These are phyloP conservation scores for Xylaria sp. DNA, from an alignment of 495 filamentous ascomycete species.

Conservation along the genomic window DNA sequence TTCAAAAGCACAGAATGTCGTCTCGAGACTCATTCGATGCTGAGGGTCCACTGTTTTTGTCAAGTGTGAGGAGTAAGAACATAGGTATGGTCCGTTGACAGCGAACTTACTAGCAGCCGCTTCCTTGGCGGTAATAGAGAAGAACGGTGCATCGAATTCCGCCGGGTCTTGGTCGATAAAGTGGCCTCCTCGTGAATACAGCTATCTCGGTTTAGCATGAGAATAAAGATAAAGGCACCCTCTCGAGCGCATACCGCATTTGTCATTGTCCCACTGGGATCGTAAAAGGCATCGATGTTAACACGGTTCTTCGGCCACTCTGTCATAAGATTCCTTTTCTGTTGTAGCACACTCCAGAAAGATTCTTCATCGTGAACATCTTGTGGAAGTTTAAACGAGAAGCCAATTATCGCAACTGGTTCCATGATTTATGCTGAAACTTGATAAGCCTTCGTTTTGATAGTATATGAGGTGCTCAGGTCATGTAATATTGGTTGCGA, in stretches of 20 bases:
- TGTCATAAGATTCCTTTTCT: slow-evolving; percentile 32
- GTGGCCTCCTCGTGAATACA: neutral
- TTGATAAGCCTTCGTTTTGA: too few relatives aligned
- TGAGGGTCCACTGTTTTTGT: slow-evolving; percentile 1
- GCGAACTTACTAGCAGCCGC: too few relatives aligned
- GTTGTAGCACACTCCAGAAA: slow-evolving; percentile 35
- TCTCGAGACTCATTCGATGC: neutral
- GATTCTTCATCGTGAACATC: slow-evolving; percentile 26
- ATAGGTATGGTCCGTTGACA: too few relatives aligned
- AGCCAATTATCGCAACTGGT: slow-evolving; percentile 33
- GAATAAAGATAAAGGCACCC: too few relatives aligned
- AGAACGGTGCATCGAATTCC: neutral
- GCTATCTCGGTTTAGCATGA: too few relatives aligned
- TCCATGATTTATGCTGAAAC: too few relatives aligned
- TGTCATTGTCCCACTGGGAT: neutral
- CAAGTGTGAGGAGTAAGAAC: too few relatives aligned
- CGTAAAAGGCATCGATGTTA: slow-evolving; percentile 7
- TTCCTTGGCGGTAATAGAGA: neutral
- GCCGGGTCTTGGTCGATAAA: neutral
- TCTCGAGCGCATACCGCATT: too few relatives aligned
- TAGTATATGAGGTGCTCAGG: too few relatives aligned
- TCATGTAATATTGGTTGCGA: too few relatives aligned
- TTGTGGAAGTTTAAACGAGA: slow-evolving; percentile 35
- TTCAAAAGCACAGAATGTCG: neutral
- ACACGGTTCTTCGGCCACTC: slow-evolving; percentile 31